Base-by-base conservation (phyloP, 164 flowering plant species). In the Vitis labrusca region DNA sequence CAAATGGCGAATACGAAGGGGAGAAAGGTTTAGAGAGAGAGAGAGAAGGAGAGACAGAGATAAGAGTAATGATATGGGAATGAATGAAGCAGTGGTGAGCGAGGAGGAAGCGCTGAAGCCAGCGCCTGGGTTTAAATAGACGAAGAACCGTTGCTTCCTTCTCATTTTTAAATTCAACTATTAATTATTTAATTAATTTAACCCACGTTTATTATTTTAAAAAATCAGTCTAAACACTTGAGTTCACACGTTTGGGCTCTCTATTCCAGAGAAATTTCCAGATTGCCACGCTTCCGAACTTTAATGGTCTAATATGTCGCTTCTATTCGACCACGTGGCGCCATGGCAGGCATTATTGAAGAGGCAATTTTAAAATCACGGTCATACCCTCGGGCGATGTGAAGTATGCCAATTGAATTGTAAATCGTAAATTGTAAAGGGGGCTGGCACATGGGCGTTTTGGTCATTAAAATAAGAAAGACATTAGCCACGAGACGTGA, bases 91-190 rank as follows among this genome's bases (percentile, higher is more conserved):
- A 50, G 56, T 29, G 30, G 73, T 29, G 68, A 59, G 74, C 70
- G 79, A 50, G 76, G 72, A 51, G 60, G 71, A 71, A 60, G 19
- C 47, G 23, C 9, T 3, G 63, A 49, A 19, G 70, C 62, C 5
- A 57, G 63, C 72, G 11, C 44, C 44, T 27, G 73, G 70, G 73
- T 61, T 79, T 79, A 75, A 49, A 79, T 76, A 76, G 79, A 68
- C 67, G 44, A 37, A 65, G 44, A 66, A 51, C 59, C 71, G 72
- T 62, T 67, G 71, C 23, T 3, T 23, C 19, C 5, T 54, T 59
- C 8, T 30, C 44, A 6, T 27, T 1, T 66, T 66, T 10, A 15
- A 55, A 54, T 23, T 23, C 27, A 44, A 51, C 1, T n/a, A 27
- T 61, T 37, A 30, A 10, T 8, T 12, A 47, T n/a, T 64, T 47